A percentile compares a stretch with the other conserved stretches of the same genome.
phyloP scores from a whole-genome alignment of 495 filamentous ascomycete species.

The Amniculicola lignicola region DNA sequence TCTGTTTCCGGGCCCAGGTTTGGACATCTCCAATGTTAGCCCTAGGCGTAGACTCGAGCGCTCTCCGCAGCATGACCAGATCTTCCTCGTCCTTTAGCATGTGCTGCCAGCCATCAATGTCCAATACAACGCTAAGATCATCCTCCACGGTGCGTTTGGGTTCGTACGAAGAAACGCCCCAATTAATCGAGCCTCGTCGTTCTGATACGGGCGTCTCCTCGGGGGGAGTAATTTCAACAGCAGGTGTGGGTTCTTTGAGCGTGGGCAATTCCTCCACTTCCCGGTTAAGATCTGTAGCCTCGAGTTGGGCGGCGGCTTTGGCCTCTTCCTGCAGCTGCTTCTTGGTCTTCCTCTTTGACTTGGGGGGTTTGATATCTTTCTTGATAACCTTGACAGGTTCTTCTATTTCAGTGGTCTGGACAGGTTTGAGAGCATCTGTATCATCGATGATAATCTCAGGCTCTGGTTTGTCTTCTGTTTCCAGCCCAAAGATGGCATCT shows the following conservation, averaged over 20 bases:
- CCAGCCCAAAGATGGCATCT: conserved; percentile 55
- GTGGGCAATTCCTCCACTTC: conserved; percentile 43
- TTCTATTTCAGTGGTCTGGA: conserved; percentile 35
- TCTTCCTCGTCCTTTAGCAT: conserved; percentile 79
- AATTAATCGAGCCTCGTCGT: conserved; percentile 51
- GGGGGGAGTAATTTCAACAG: conserved; percentile 27
- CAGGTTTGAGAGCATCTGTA: conserved; percentile 44
- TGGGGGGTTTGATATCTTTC: conserved; percentile 43
- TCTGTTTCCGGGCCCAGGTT: conserved; percentile 86
- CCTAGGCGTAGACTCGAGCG: conserved; percentile 47
- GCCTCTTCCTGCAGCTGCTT: conserved; percentile 68
- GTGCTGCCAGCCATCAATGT: conserved; percentile 76
- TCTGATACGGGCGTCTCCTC: conserved; percentile 38
- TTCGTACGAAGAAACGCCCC: conserved; percentile 58
- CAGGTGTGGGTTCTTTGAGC: conserved; percentile 38
- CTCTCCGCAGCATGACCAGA: conserved; percentile 54
- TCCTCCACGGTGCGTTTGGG: conserved; percentile 67
- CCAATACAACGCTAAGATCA: conserved; percentile 61
- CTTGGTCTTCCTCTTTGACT: conserved; percentile 66
- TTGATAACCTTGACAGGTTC: conserved; percentile 43
- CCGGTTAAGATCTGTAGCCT: conserved; percentile 41
- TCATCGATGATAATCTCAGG: conserved; percentile 24
- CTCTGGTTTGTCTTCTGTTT: conserved; percentile 25
- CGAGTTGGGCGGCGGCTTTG: conserved; percentile 51
- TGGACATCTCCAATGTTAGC: conserved; percentile 62